Base-by-base conservation (phyloP, 2,329 filamentous ascomycete genomes). In the Diaporthe helianthi region DNA sequence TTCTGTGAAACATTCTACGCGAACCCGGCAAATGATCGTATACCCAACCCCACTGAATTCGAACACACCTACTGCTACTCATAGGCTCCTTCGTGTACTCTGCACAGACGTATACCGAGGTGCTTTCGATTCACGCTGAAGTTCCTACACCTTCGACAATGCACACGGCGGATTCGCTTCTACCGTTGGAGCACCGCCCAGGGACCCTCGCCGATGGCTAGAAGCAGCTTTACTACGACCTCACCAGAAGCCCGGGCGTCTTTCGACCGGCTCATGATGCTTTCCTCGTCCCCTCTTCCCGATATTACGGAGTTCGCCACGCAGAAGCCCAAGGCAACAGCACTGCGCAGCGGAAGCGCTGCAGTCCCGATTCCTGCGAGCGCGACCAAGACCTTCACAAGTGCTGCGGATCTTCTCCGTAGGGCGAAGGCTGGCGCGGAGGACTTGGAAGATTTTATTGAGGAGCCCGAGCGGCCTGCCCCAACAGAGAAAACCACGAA, bases 241-340 rank as follows among this genome's bases (percentile, higher is more conserved):
- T 79, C 79, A 19, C 77, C 78, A 13, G 68, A 73, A 4, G 65
- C 73, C 17, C 71, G 73, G 24, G 67, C 71, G 49, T 67, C 66
- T 4, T 67, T 73, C 46, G 73, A 77, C 12, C 73, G 78, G 22
- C 73, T 78, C 36, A 68, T 77, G 36, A 69, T 79, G 38, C 75
- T 77, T 10, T 86, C 86, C 0, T 87, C 86, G 0, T 88, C 86
- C 5, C 86, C 86, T n/a, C 76, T 89, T 0, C 87, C 87, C 3
- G 82, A 86, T 0, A 76, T 89, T 0, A 79, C 80, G 46, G 82
- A 88, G 3, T 75, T 89, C 12, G 72, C 85, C 1, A 78, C 80
- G 3, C 83, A 81, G 65, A 67, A 75, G 71, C 44, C 72, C 74
- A 13, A 79, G 73, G 31, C 78, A 73, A 73, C 80, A 3, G 51